Base-by-base conservation (phyloP, 2,329 filamentous ascomycete genomes). In the Hypoxylon sp. region DNA sequence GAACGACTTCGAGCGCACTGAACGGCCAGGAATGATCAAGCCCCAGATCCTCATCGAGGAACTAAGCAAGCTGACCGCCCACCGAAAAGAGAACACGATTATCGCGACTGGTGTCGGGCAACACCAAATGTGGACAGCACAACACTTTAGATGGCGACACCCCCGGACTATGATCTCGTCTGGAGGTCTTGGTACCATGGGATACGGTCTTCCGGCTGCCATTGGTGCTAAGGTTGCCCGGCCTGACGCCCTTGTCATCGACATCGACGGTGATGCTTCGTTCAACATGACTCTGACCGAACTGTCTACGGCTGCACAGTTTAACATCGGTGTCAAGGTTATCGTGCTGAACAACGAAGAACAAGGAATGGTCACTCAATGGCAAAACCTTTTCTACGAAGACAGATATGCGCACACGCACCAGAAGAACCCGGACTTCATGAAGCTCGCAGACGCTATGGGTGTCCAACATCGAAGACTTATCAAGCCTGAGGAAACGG, bases 221-320 rank as follows among this genome's bases (percentile, higher is more conserved):
- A 98, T 98, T 70, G 96, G 96, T 68, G 94, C 93, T 74, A 97
- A 97, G 85, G 95, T 97, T 51, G 91, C 89, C n/a, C 79, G 81
- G 64, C 85, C 86, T 0, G 92, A 97, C 53, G 89, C 92, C 66
- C 87, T 97, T 52, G 95, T 98, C 65, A 89, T 98, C 64, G 95
- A 98, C 79, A 96, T 98, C 74, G 96, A 99, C 77, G 96, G 96
- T 67, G 96, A 98, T 78, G 96, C 95, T n/a, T 97, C 94, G 2
- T 98, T 99, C 84, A 93, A 93, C 85, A 98, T 99, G 96, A 98
- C 96, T 4, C 85, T 97, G 64, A 97, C 95, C 1, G 96, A 99
- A 82, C 89, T 99, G 55, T 92, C 91, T 46, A 97, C 95, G 1
- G 94, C 94, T 42, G 88, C 92, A 7, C 94, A 99, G 81, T 98